These are phyloP conservation scores for Leishmania lainsoni DNA, from an alignment of 208 protist genomes.

Conservation along the genomic window DNA sequence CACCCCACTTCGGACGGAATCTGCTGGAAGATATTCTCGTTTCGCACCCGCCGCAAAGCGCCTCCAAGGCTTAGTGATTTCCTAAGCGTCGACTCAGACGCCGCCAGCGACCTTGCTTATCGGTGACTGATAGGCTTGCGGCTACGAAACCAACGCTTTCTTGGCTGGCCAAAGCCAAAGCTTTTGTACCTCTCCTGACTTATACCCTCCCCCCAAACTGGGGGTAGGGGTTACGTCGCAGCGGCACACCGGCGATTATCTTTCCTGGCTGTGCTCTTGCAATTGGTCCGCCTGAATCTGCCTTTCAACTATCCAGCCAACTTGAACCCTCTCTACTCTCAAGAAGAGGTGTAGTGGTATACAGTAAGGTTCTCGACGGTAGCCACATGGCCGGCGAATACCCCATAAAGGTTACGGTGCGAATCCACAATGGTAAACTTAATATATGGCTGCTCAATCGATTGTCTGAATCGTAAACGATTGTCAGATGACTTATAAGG, in stretches of 20 bases:
- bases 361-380: conserved; percentile 63
- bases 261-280: conserved; percentile 28
- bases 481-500: conserved; percentile 1
- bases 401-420: conserved; percentile 35
- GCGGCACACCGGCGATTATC: conserved; percentile 22
- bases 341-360: conserved; percentile 44
- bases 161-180: conserved; percentile 25
- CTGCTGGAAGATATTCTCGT: conserved; percentile 45
- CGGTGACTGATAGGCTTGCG: conserved; percentile 45
- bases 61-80: conserved; percentile 24
- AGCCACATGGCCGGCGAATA: conserved; percentile 34
- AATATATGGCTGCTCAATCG: conserved; percentile 17
- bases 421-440: conserved; percentile 47
- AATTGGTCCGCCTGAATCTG: conserved; percentile 13
- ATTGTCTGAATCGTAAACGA: conserved; percentile 22
- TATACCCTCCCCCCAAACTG: not conserved
- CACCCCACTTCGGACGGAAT: not conserved
- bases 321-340: conserved; percentile 13
- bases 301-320: conserved; percentile 37
- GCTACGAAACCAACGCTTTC: conserved; percentile 44
- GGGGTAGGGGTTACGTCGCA: conserved; percentile 11
- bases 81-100: conserved; percentile 47
- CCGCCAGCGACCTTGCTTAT: conserved; percentile 52
- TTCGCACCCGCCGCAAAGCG: conserved; percentile 26
- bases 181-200: conserved; percentile 5